phyloP scores from a whole-genome alignment of 306 rosid species.

The Trifolium repens region DNA sequence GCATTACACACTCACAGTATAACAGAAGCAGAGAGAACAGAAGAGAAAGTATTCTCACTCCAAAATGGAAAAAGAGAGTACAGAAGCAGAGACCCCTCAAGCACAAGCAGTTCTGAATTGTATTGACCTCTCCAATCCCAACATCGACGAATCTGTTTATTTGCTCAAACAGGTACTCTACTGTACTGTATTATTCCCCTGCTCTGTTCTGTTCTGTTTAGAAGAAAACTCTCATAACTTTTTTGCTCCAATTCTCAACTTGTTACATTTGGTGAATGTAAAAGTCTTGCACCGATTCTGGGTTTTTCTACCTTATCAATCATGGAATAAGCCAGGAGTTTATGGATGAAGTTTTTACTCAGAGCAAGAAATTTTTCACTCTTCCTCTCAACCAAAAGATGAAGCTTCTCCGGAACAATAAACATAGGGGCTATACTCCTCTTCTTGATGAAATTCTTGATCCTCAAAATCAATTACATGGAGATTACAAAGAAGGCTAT shows the following conservation, averaged over 20 bases:
- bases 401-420: conserved; percentile 80
- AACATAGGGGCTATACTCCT: conserved; percentile 86
- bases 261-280: not conserved
- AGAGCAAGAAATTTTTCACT: conserved; percentile 65
- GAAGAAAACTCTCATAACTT: not conserved
- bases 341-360: conserved; percentile 74
- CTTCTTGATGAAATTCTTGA: conserved; percentile 77
- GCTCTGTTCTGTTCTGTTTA: not conserved
- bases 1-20: too few relatives aligned
- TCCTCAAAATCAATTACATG: conserved; percentile 72
- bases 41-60: not conserved
- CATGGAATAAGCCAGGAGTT: conserved; percentile 73
- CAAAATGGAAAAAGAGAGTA: conserved; percentile 44
- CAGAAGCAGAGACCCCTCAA: not conserved
- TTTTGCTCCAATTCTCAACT: conserved; percentile 9
- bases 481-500: conserved; percentile 94
- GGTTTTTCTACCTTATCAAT: conserved; percentile 87
- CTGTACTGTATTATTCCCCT: too few relatives aligned
- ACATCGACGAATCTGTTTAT: conserved; percentile 56
- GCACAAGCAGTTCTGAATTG: conserved; percentile 64
- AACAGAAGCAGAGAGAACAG: too few relatives aligned
- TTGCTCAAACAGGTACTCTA: conserved; percentile 64
- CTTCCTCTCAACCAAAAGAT: conserved; percentile 66
- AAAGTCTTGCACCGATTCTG: conserved; percentile 87
- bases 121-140: conserved; percentile 65